Conservation (phyloP, 768 basidiomycete species). For the Suillus plorans region DNA sequence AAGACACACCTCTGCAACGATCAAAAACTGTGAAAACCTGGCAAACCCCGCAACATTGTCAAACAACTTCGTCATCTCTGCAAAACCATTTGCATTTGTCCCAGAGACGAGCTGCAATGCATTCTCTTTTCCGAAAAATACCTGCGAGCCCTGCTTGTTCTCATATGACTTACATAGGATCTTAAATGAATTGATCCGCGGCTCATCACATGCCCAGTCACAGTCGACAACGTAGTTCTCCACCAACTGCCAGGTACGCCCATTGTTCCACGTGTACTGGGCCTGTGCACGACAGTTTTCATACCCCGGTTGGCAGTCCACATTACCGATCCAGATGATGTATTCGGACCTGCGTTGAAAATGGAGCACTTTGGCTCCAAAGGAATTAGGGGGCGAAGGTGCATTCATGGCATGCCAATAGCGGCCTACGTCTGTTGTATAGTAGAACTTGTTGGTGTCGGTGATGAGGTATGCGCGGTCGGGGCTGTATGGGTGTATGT, state of each 20-base stretch:
- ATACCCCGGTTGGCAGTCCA: constrained; percentile 52
- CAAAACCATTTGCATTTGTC: constrained; percentile 16
- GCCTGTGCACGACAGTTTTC: constrained; percentile 73
- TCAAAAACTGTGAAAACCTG: constrained; percentile 93
- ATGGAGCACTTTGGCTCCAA: constrained; percentile 74
- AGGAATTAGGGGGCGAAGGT: constrained; percentile 75
- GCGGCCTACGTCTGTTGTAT: constrained; percentile 81
- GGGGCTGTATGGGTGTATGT: constrained; percentile 77
- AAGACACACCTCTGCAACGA: constrained; percentile 83
- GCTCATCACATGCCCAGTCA: constrained; percentile 85
- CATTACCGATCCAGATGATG: constrained; percentile 87
- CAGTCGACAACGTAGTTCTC: constrained; percentile 90
- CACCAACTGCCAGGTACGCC: constrained; percentile 71
- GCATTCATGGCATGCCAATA: constrained; percentile 60
- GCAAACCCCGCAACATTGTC: constrained; percentile 91
- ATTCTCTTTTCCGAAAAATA: constrained; percentile 46
- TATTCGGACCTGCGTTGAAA: constrained; percentile 87
- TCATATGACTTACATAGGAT: constrained; percentile 90
- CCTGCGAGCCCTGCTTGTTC: constrained; percentile 81
- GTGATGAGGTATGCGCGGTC: constrained; percentile 94
- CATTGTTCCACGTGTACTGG: constrained; percentile 74
- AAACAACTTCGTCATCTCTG: constrained; percentile 73
- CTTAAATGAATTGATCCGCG: constrained; percentile 80
- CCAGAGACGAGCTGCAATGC: constrained; percentile 81
- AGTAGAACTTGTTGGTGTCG: constrained; percentile 55